Base-by-base conservation (phyloP, 2,329 filamentous ascomycete species). In the Pseudocercospora crystallina region DNA sequence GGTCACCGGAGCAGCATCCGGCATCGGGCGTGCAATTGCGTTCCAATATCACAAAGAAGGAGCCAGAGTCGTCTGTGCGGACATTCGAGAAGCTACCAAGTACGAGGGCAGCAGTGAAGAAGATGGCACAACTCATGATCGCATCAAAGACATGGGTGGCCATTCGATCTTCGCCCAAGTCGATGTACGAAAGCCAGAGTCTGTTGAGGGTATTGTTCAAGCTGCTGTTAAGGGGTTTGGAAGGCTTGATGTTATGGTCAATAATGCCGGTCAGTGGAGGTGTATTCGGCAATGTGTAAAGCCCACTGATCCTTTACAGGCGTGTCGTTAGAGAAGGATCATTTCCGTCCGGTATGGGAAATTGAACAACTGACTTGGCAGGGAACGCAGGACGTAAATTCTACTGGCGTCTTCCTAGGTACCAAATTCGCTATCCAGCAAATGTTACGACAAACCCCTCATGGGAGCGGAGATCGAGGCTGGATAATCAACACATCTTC, bases 401-500 rank as follows among this genome's bases (percentile, higher is more conserved):
- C 66, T 4, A 68, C 61, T 2, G 70, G 70, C 8, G 71, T 73
- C 0, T 75, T 74, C 43, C 57, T 70, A 0, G 72, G 72, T 0
- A 73, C 66, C 49, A 81, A 80, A 43, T 76, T 74, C 53, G 74
- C 73, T 1, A 63, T 69, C 1, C 48, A 52, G 1, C 78, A 80
- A 53, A 80, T 82, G 76, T 63, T 80, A 9, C 65, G 66, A 5
- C 80, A 83, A 53, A 65, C 72, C 0, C 69, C 67, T 0, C 62
- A 68, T 3, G 51, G 56, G 1, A 62, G 56, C 2, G 73, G 75
- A 12, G 71, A 76, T 39, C 55, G 75, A 17, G 77, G 77, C 1
- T 78, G 75, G 72, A 76, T 80, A 42, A 70, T 80, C 36, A 80
- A 79, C 45, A 72, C 75, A 1, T 69, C 75, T 0, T 76, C 72